Evolutionary conservation across 2,329 filamentous ascomycete species (phyloP).

Genomic region (Ambrosiella beaveri): DNA sequence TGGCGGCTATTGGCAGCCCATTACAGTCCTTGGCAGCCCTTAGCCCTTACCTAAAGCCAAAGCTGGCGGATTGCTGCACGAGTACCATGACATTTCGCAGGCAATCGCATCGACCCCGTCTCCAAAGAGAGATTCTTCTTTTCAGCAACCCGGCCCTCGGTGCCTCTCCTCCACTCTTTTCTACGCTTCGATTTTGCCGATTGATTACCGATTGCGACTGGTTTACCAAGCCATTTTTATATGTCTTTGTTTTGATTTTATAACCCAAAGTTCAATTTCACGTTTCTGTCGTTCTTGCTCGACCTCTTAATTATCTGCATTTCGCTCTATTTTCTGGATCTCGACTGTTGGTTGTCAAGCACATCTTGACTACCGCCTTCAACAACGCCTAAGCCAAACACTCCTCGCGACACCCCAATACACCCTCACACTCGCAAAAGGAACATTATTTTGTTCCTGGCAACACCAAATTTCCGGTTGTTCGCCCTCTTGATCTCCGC

Average conservation of each 20-base stretch:
- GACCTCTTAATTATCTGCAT: background rate
- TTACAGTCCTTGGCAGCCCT: background rate
- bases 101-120: slow-evolving; percentile 13
- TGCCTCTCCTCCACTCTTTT: background rate
- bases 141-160: background rate
- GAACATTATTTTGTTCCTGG: background rate
- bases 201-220: background rate
- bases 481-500: background rate
- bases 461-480: background rate
- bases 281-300: background rate
- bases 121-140: slow-evolving; percentile 5
- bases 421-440: background rate
- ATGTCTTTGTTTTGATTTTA: too few relatives aligned
- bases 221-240: too few relatives aligned
- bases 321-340: background rate
- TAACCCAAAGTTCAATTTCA: too few relatives aligned
- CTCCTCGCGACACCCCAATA: background rate
- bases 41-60: background rate
- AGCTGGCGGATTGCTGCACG: background rate
- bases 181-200: background rate
- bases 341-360: background rate
- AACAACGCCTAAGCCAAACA: background rate
- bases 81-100: slow-evolving; percentile 9
- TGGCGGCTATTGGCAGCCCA: background rate
- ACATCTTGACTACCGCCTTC: background rate